These are phyloP conservation scores for Moesziomyces parantarcticus DNA, from an alignment of 1,284 basidiomycete genomes.

Conservation along the genomic window DNA sequence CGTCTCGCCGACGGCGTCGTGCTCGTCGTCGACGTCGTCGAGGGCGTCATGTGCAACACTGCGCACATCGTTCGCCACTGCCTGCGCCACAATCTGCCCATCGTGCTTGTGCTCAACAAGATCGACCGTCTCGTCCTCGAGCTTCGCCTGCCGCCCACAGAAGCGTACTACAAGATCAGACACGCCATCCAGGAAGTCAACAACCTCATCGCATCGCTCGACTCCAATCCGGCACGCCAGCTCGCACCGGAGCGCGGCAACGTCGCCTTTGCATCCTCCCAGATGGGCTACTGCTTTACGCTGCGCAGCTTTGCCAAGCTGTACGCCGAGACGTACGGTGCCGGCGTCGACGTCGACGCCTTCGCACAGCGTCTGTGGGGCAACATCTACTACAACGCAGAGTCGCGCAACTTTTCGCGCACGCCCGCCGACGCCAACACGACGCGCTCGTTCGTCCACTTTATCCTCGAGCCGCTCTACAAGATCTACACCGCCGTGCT, in stretches of 20 bases:
- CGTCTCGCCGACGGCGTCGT: slow-evolving; percentile 92
- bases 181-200: slow-evolving; percentile 99
- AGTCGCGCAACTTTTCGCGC: slow-evolving; percentile 85
- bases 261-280: slow-evolving; percentile 94
- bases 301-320: slow-evolving; percentile 92
- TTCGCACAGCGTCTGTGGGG: slow-evolving; percentile 93
- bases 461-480: slow-evolving; percentile 95
- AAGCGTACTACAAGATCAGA: slow-evolving; percentile 98
- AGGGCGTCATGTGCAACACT: slow-evolving; percentile 64
- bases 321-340: slow-evolving; percentile 86
- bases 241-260: slow-evolving; percentile 95
- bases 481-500: slow-evolving; percentile 95
- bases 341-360: slow-evolving; percentile 71
- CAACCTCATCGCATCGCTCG: slow-evolving; percentile 78
- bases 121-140: slow-evolving; percentile 96
- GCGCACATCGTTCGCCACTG: slow-evolving; percentile 59
- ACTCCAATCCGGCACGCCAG: slow-evolving; percentile 85
- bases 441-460: slow-evolving; percentile 90
- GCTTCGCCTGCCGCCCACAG: slow-evolving; percentile 90
- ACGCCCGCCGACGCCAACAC: slow-evolving; percentile 84
- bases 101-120: slow-evolving; percentile 96
- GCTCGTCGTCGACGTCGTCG: slow-evolving; percentile 74
- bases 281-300: slow-evolving; percentile 98
- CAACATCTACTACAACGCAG: slow-evolving; percentile 91
- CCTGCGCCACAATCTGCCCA: slow-evolving; percentile 76